These are phyloP conservation scores for Stylonectria norvegica DNA, from an alignment of 2,329 filamentous ascomycete genomes.

Conservation along the genomic window DNA sequence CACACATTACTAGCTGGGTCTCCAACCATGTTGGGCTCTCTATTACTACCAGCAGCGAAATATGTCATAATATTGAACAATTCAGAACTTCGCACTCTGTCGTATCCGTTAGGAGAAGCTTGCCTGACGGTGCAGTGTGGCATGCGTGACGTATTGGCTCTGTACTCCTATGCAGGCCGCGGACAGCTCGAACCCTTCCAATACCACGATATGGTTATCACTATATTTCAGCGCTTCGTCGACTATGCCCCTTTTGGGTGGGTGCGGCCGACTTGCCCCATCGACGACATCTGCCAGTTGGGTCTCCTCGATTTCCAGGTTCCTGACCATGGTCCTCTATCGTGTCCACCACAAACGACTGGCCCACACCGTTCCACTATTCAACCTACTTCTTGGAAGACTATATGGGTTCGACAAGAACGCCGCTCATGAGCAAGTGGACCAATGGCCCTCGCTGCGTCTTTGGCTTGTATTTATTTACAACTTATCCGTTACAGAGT, in stretches of 20 bases:
- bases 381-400: background rate
- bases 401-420: background rate
- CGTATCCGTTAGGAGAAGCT: background rate
- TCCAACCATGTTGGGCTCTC: background rate
- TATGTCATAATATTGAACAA: background rate
- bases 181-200: background rate
- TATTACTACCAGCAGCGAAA: background rate
- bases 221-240: background rate
- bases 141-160: background rate
- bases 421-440: background rate
- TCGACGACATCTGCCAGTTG: background rate
- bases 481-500: background rate
- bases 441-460: background rate
- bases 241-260: background rate
- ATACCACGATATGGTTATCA: background rate
- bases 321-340: background rate
- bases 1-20: background rate
- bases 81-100: background rate
- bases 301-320: background rate
- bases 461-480: background rate
- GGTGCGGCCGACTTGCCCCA: background rate
- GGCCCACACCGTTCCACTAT: background rate
- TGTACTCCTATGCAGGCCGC: background rate
- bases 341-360: background rate
- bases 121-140: background rate